A percentile compares a stretch with the other conserved stretches of the same genome.
These are phyloP conservation scores for Hyphopichia wangnamkhiaoensis DNA, from an alignment of 1,139 yeast species.

Conservation along the genomic window DNA sequence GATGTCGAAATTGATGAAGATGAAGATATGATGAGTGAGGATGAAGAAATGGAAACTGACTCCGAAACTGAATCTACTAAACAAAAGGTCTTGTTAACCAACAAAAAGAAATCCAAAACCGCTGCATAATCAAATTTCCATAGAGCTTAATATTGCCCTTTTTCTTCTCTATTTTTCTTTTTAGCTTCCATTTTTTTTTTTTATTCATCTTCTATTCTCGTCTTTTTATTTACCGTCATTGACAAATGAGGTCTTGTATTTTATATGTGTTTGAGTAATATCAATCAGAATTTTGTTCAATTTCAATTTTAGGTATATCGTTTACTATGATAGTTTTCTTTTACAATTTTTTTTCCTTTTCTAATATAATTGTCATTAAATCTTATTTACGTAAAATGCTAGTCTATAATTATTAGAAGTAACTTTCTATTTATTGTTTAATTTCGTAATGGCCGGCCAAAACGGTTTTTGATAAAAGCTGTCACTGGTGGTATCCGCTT, in stretches of 20 bases:
- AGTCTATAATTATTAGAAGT: too few species aligned
- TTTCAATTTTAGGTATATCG: not conserved
- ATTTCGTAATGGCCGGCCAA: slow-evolving; percentile 24
- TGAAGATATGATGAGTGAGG: slow-evolving; percentile 40
- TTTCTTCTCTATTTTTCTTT: not conserved
- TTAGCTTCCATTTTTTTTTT: not conserved
- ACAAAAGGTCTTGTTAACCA: slow-evolving; percentile 77
- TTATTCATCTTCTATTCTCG: not conserved
- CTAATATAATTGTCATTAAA: too few species aligned
- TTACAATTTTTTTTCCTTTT: slow-evolving; percentile 1
- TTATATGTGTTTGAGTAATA: slow-evolving; percentile 1
- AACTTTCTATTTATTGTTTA: not conserved
- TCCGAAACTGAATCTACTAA: slow-evolving; percentile 44
- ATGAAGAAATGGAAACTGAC: slow-evolving; percentile 47
- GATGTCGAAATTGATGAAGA: slow-evolving; percentile 43
- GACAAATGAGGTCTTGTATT: not conserved
- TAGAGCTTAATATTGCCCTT: not conserved
- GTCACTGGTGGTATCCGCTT: slow-evolving; percentile 7
- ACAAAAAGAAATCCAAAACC: slow-evolving; percentile 53
- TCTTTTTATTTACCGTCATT: not conserved
- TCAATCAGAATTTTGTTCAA: not conserved
- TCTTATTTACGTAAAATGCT: too few species aligned
- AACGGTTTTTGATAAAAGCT: slow-evolving; percentile 29
- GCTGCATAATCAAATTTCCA: slow-evolving; percentile 1
- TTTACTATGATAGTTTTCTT: not conserved